Evolutionary conservation across 2,329 filamentous ascomycete genomes (phyloP).

Genomic region (Zopfia rhizophila): DNA sequence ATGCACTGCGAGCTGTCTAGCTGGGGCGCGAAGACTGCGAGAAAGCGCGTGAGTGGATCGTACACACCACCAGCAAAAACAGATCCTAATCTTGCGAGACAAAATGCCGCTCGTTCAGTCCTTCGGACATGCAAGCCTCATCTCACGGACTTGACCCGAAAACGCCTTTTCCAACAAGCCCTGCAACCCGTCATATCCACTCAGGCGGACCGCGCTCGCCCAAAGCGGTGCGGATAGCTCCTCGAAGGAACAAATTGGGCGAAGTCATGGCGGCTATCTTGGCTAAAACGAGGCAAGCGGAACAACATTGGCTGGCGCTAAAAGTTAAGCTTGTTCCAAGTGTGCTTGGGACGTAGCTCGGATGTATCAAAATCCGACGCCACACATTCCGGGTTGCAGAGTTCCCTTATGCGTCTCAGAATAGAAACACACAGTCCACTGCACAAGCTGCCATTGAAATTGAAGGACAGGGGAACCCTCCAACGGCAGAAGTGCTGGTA

Average conservation of each 20-base stretch:
- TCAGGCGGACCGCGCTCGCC: neutral
- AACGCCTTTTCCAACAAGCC: neutral
- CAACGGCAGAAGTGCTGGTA: no score
- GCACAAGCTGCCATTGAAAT: no score
- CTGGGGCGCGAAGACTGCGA: no score
- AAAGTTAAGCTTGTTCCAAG: slow-evolving; percentile 48
- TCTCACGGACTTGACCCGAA: neutral
- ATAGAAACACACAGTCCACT: no score
- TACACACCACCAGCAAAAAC: no score
- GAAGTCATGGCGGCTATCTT: slow-evolving; percentile 2
- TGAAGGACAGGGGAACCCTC: no score
- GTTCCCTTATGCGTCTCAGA: slow-evolving; percentile 32
- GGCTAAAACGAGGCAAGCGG: no score
- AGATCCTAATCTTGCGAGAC: no score
- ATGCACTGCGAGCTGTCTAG: no score
- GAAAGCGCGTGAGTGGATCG: no score
- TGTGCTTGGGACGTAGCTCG: slow-evolving; percentile 32
- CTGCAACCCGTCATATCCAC: neutral
- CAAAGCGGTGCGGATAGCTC: neutral
- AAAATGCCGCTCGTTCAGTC: no score
- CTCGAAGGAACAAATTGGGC: neutral
- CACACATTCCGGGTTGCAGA: slow-evolving; percentile 41
- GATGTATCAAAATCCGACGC: slow-evolving; percentile 48
- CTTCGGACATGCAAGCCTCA: no score
- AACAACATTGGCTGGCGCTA: slow-evolving; percentile 15